Evolutionary conservation across 2,329 filamentous ascomycete species (phyloP).

Genomic region (Aspergillus vadensis): DNA sequence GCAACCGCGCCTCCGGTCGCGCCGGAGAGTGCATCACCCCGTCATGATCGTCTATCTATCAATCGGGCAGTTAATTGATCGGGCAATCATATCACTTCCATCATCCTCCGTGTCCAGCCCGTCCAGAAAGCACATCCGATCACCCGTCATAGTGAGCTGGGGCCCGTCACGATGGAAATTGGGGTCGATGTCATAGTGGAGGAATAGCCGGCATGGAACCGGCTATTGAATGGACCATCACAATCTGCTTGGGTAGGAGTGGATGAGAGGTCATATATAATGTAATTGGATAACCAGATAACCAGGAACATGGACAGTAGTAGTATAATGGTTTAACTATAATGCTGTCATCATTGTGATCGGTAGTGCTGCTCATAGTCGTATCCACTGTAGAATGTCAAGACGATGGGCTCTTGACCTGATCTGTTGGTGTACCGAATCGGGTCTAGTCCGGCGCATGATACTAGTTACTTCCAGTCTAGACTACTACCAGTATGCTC

Average conservation of each 20-base stretch:
- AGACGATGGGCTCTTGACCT: no score
- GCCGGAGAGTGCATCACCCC: constrained; percentile 10
- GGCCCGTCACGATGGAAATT: neutral
- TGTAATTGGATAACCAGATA: neutral
- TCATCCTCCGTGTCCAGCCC: neutral
- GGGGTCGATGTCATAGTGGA: constrained; percentile 10
- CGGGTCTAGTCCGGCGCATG: no score
- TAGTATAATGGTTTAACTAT: neutral
- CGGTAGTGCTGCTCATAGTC: no score
- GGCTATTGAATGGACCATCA: neutral
- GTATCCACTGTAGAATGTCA: no score
- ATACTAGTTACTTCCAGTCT: no score
- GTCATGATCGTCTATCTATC: constrained; percentile 9
- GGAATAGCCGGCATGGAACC: neutral
- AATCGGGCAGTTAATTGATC: neutral
- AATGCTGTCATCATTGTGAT: neutral
- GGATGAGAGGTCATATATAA: neutral
- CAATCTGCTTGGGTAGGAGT: neutral
- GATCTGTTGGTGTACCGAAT: no score
- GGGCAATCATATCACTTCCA: neutral
- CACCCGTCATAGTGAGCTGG: constrained; percentile 1
- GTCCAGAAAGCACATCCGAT: neutral
- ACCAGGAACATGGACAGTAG: neutral
- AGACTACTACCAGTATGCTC: no score
- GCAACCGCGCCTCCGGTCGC: constrained; percentile 34